These are phyloP conservation scores for Mycena filopes DNA, from an alignment of 768 basidiomycete genomes.

Conservation along the genomic window DNA sequence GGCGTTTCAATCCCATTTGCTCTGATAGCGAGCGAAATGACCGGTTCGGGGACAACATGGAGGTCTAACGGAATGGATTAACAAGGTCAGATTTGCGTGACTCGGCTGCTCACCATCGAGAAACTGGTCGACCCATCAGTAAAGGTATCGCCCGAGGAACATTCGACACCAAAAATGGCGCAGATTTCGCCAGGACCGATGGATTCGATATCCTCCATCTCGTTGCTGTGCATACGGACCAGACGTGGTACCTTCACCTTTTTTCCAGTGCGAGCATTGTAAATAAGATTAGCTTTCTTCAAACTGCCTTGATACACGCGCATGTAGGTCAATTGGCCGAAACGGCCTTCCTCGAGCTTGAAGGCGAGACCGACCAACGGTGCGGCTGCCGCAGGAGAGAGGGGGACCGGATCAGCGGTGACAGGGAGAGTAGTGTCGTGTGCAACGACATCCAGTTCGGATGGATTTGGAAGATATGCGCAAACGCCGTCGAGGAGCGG, in stretches of 20 bases:
- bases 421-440: constrained; percentile 81
- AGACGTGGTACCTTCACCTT: constrained; percentile 96
- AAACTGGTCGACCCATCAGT: constrained; percentile 89
- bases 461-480: constrained; percentile 91
- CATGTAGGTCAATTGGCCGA: constrained; percentile 98
- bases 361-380: constrained; percentile 96
- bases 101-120: constrained; percentile 80
- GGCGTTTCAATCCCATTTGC: constrained; percentile 93
- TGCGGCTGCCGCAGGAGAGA: constrained; percentile 85
- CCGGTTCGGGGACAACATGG: constrained; percentile 99
- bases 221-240: constrained; percentile 98
- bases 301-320: constrained; percentile 96
- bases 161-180: constrained; percentile 99
- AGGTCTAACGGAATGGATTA: constrained; percentile 65
- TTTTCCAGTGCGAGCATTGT: constrained; percentile 94
- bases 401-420: constrained; percentile 73
- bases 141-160: constrained; percentile 97
- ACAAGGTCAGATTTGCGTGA: not conserved
- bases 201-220: constrained; percentile 98
- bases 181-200: constrained; percentile 99
- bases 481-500: constrained; percentile 95
- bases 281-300: constrained; percentile 87
- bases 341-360: constrained; percentile 97
- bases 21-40: constrained; percentile 95
- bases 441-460: constrained; percentile 81